A percentile compares a stretch with the other conserved stretches of the same genome.
Evolutionary conservation across 2,329 filamentous ascomycete species (phyloP).

Genomic region (Lecanoromycetidae sp.): DNA sequence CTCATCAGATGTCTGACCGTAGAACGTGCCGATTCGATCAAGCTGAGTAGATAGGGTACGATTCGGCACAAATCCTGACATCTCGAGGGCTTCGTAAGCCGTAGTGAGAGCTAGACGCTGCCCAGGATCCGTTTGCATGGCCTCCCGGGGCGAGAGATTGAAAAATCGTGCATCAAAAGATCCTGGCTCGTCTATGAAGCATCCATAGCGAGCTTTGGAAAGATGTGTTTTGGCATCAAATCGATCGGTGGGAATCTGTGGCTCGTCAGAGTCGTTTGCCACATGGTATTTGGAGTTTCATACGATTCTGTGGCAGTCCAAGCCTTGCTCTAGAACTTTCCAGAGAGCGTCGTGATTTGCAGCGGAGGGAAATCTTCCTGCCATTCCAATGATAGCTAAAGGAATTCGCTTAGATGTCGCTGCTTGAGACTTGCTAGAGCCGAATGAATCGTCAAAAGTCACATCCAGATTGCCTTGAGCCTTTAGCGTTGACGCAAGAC

Average conservation of each 20-base stretch:
- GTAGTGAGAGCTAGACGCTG: constrained; percentile 57
- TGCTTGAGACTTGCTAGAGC: background rate
- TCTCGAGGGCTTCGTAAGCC: constrained; percentile 60
- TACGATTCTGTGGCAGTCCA: constrained; percentile 54
- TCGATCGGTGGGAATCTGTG: constrained; percentile 44
- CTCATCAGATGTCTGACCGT: constrained; percentile 55
- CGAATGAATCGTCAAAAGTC: background rate
- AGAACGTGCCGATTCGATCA: constrained; percentile 50
- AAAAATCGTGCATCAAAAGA: constrained; percentile 62
- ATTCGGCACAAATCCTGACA: constrained; percentile 58
- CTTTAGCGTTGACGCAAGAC: background rate
- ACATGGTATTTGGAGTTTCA: constrained; percentile 34
- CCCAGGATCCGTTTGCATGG: constrained; percentile 61
- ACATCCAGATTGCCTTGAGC: background rate
- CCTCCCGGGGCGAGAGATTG: constrained; percentile 63
- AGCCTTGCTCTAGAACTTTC: constrained; percentile 54
- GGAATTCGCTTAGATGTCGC: background rate
- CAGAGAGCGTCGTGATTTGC: constrained; percentile 54
- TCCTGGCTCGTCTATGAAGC: constrained; percentile 56
- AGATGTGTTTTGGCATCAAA: constrained; percentile 58
- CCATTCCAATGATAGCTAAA: constrained; percentile 64
- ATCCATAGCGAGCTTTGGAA: constrained; percentile 55
- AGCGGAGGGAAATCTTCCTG: constrained; percentile 56
- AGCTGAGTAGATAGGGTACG: constrained; percentile 47
- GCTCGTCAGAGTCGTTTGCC: constrained; percentile 24